Base-by-base conservation (phyloP, 1,284 basidiomycete species). In the Megacollybia platyphylla region DNA sequence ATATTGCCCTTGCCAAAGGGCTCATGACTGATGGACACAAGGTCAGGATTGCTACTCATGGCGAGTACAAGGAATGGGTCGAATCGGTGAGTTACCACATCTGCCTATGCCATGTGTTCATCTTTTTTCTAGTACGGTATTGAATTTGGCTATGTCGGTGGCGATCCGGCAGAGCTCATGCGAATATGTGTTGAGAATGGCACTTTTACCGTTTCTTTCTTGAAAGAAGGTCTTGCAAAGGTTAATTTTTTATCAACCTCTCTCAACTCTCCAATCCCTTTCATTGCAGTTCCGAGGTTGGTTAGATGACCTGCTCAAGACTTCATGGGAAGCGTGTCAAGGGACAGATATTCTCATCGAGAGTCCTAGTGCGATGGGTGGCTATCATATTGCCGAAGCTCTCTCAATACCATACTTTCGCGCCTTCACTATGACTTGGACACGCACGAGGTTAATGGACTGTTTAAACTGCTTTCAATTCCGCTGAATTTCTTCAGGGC, bases 311-410 rank as follows among this genome's bases (percentile, higher is more conserved):
- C 70, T 98, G 4, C 72, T 98, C 29, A 82, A 81, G 57, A 91
- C 90, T 0, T 87, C 91, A 1, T 97, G 91, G 90, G 79, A 90
- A 46, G 93, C 92, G 4, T 98, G 96, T 57, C 89, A 94, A 63
- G 83, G 79, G 15, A 91, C 90, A 0, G 93, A 98, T 57, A 76
- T 97, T 20, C 71, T 98, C 40, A 72, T 98, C 43, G 94, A 98
- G 63, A 90, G 87, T 54, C 94, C 94, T 0, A 92, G 87, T 56
- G 91, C 94, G 4, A 97, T 97, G 85, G 91, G 84, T n/a, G 94
- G 94, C n/a, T 87, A 88, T 47, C 94, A 98, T 54, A 91, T 98
- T 42, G 94, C 94, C 11, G 94, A 98, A 58, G 91, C 89, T 1
- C 68, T 98, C 11, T 71, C 70, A 27, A 90, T 97, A 42, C 94